phyloP scores from a whole-genome alignment of 2,329 filamentous ascomycete species.

The Ascochyta pisi region DNA sequence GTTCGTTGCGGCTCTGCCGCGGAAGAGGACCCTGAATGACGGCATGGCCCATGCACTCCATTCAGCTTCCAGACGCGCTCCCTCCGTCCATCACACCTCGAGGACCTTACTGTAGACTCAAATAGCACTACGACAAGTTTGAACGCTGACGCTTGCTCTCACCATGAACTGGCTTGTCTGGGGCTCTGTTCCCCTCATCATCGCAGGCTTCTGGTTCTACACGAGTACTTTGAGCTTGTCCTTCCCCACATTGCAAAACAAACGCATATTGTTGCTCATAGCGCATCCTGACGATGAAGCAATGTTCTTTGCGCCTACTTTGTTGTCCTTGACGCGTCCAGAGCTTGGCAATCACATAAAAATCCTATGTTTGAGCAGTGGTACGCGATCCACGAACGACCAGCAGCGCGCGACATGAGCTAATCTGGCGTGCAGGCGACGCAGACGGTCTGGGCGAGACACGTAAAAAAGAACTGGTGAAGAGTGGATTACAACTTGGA shows the following conservation, averaged over 20 bases:
- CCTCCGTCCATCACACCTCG: slow-evolving; percentile 2
- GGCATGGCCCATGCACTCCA: slow-evolving; percentile 22
- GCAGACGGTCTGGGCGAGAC: slow-evolving; percentile 86
- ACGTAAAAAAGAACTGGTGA: slow-evolving; percentile 81
- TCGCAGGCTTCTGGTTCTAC: slow-evolving; percentile 56
- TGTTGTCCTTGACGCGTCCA: slow-evolving; percentile 82
- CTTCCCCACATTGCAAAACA: slow-evolving; percentile 75
- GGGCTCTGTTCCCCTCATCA: slow-evolving; percentile 51
- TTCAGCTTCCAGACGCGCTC: slow-evolving; percentile 7
- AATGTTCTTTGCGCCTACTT: slow-evolving; percentile 96
- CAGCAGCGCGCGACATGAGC: background rate
- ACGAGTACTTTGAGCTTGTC: slow-evolving; percentile 54
- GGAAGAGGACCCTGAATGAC: slow-evolving; percentile 21
- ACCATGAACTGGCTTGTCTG: slow-evolving; percentile 52
- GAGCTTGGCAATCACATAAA: slow-evolving; percentile 88
- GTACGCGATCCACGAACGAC: slow-evolving; percentile 51
- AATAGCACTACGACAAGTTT: background rate
- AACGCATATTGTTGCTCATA: slow-evolving; percentile 90
- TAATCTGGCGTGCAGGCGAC: slow-evolving; percentile 63
- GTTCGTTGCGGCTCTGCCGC: slow-evolving; percentile 32
- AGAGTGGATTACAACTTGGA: slow-evolving; percentile 79
- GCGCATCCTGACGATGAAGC: slow-evolving; percentile 98
- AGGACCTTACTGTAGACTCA: background rate
- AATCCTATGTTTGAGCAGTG: slow-evolving; percentile 90
- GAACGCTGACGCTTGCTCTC: background rate